These are phyloP conservation scores for Pisolithus thermaeus DNA, from an alignment of 1,284 basidiomycete species.

Conservation along the genomic window DNA sequence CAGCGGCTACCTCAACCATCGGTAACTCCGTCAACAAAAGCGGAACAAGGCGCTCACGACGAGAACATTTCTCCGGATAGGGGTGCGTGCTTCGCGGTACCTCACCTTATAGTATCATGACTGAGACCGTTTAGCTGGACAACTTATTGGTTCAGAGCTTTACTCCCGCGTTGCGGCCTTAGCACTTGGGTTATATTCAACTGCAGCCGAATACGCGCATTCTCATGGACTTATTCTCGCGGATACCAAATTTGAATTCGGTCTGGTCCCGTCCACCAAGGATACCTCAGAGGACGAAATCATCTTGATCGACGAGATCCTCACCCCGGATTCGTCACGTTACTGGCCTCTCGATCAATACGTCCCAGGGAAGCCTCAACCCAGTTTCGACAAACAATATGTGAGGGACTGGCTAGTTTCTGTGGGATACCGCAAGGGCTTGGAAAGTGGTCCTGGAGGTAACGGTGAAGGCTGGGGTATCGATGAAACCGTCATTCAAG, in stretches of 20 bases:
- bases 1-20: conserved; percentile 78
- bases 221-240: conserved; percentile 90
- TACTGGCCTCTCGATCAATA: conserved; percentile 90
- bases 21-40: conserved; percentile 97
- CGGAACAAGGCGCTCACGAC: conserved; percentile 91
- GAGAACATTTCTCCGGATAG: conserved; percentile 95
- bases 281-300: conserved; percentile 40
- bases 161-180: conserved; percentile 56
- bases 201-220: conserved; percentile 75
- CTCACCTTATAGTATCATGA: conserved; percentile 1
- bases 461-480: conserved; percentile 71
- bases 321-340: conserved; percentile 95
- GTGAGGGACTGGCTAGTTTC: conserved; percentile 84
- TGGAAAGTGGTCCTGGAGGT: conserved; percentile 69
- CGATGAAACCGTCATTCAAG: conserved; percentile 68
- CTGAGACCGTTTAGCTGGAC: conserved; percentile 39
- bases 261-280: conserved; percentile 44
- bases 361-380: conserved; percentile 70
- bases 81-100: conserved; percentile 40
- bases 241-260: conserved; percentile 92
- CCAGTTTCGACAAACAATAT: conserved; percentile 97
- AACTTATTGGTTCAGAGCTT: conserved; percentile 64
- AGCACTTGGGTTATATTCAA: conserved; percentile 67
- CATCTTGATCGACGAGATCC: conserved; percentile 91
- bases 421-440: conserved; percentile 71